Conservation (phyloP, 2,329 filamentous ascomycete genomes). For the Anthostomella pinea region DNA sequence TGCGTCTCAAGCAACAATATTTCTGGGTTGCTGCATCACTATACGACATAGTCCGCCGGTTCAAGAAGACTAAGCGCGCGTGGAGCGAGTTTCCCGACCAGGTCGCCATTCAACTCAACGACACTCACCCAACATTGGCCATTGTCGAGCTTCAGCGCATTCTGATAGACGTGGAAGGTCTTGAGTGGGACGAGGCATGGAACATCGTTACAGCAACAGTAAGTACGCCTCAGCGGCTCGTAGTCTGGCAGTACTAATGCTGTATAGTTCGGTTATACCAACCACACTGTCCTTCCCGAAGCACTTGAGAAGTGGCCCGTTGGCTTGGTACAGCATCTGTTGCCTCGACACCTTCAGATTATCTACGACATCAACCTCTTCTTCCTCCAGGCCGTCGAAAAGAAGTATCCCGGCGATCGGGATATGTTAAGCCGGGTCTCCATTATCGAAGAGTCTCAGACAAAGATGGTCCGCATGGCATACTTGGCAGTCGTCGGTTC, state of each 20-base stretch:
- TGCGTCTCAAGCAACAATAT: conserved; percentile 98
- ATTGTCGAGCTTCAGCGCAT: conserved; percentile 96
- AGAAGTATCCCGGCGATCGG: conserved; percentile 82
- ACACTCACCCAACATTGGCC: conserved; percentile 93
- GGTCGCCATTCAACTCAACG: conserved; percentile 95
- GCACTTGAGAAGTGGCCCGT: conserved; percentile 99
- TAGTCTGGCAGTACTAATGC: no score
- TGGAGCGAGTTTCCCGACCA: conserved; percentile 94
- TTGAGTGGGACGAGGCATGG: conserved; percentile 95
- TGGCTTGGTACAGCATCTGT: conserved; percentile 82
- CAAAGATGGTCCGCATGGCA: conserved; percentile 98
- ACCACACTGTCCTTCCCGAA: conserved; percentile 96
- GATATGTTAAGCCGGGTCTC: conserved; percentile 86
- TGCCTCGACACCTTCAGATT: conserved; percentile 92
- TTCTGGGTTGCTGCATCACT: conserved; percentile 99
- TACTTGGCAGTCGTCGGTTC: conserved; percentile 93
- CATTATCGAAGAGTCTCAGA: conserved; percentile 94
- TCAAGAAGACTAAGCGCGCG: conserved; percentile 91
- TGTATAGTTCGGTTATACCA: conserved; percentile 86
- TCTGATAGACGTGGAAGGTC: conserved; percentile 80
- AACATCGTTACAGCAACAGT: conserved; percentile 68
- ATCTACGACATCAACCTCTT: conserved; percentile 97
- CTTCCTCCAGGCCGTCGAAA: conserved; percentile 90
- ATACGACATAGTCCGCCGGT: conserved; percentile 92
- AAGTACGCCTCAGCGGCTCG: conserved; percentile 39